A percentile compares a stretch with the other conserved stretches of the same genome.
Conservation (phyloP, 371 early-diverging fungal genomes). For the Sporodiniella umbellata region DNA sequence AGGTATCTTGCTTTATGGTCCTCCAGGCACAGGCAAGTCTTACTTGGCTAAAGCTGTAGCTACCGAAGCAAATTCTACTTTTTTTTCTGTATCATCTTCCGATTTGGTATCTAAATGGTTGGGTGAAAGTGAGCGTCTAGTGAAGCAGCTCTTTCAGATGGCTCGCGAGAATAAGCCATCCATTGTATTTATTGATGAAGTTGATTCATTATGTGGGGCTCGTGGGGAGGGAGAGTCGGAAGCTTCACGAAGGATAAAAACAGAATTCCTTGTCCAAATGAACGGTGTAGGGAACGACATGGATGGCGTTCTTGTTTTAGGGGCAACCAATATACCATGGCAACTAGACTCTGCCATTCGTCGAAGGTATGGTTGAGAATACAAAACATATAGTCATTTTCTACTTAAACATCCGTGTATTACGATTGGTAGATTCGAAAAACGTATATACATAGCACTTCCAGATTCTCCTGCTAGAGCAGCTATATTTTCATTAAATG, state of each 20-base stretch:
- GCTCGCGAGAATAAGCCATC: slow-evolving; percentile 92
- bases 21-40: slow-evolving; percentile 98
- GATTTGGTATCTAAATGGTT: slow-evolving; percentile 98
- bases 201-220: slow-evolving; percentile 94
- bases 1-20: slow-evolving; percentile 92
- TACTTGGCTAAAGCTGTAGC: slow-evolving; percentile 97
- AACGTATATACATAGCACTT: slow-evolving; percentile 94
- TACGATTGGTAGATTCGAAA: slow-evolving; percentile 98
- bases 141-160: slow-evolving; percentile 92
- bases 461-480: slow-evolving; percentile 89
- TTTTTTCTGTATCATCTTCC: slow-evolving; percentile 93
- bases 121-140: slow-evolving; percentile 92
- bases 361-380: slow-evolving; percentile 59
- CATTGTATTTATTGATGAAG: slow-evolving; percentile 97
- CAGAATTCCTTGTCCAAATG: slow-evolving; percentile 97
- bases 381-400: no score
- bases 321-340: slow-evolving; percentile 98
- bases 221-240: slow-evolving; percentile 96
- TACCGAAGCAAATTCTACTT: slow-evolving; percentile 93
- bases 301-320: slow-evolving; percentile 90
- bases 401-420: no score
- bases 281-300: slow-evolving; percentile 96
- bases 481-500: slow-evolving; percentile 86
- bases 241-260: slow-evolving; percentile 89
- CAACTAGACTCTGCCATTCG: slow-evolving; percentile 92